A percentile compares a stretch with the other conserved stretches of the same genome.
Conservation (phyloP, 495 filamentous ascomycete genomes). For the Apiosordaria backusii region DNA sequence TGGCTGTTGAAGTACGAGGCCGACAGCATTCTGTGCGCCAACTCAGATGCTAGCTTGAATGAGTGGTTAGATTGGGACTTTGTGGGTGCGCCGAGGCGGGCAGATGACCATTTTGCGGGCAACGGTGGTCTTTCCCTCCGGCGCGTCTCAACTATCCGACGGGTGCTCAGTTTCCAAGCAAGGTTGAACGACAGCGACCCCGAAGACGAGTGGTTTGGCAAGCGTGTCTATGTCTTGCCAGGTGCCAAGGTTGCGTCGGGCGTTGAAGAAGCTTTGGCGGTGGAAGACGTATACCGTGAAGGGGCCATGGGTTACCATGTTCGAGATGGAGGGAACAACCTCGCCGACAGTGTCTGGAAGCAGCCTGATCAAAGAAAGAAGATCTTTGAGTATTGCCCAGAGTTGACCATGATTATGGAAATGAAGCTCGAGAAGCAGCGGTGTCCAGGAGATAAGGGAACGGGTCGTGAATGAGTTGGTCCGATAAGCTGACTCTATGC, state of each 20-base stretch:
- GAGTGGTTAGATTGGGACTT: constrained; percentile 48
- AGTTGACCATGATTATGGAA: constrained; percentile 47
- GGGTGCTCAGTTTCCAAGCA: constrained; percentile 41
- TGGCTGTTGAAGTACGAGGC: constrained; percentile 47
- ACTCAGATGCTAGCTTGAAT: constrained; percentile 43
- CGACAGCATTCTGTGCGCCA: constrained; percentile 50
- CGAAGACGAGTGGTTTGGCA: constrained; percentile 51
- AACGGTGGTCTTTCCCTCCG: constrained; percentile 52
- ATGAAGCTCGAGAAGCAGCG: constrained; percentile 49
- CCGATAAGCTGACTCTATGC: not conserved
- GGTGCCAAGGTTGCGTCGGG: constrained; percentile 44
- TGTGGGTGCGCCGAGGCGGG: constrained; percentile 47
- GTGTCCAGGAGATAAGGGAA: constrained; percentile 31
- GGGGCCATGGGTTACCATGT: constrained; percentile 51
- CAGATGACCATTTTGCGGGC: constrained; percentile 41
- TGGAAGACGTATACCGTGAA: constrained; percentile 44
- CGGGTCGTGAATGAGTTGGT: not conserved
- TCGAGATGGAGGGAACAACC: constrained; percentile 33
- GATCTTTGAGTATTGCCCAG: constrained; percentile 50
- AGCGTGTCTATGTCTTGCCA: constrained; percentile 40
- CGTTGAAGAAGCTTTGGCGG: constrained; percentile 38
- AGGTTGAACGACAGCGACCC: constrained; percentile 43
- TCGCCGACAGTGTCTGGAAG: constrained; percentile 42
- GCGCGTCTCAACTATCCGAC: constrained; percentile 40
- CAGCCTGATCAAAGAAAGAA: constrained; percentile 34